Evolutionary conservation across 2,329 filamentous ascomycete species (phyloP), one percentile per base, ranked within the genome.

Genomic region (Fusarium nodosum): DNA sequence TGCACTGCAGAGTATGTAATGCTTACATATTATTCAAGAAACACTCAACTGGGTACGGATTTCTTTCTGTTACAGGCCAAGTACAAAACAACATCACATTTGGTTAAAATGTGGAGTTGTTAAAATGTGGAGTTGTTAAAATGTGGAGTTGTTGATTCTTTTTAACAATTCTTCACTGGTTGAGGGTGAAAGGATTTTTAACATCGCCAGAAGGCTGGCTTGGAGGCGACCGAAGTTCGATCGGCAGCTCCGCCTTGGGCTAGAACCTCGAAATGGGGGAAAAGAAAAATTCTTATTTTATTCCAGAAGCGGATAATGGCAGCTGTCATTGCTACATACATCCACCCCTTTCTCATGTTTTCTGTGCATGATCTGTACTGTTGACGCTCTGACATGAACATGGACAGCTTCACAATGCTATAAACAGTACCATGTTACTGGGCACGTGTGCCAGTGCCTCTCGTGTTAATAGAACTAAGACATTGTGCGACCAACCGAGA

Each of bases 141-240:
- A 34, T 42, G 50, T 67, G 64, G 58, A 54, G 59, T 50, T 48
- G 20, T 9, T 26, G 30, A 38, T 11, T 52, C 48, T 11, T 11
- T 22, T n/a, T 13, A 24, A 48, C 31, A 48, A 6, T 24, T 52
- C 22, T 53, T 66, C 24, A 61, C 52, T 67, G 57, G 47, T 31
- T 58, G 20, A 18, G 3, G 1, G 33, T 33, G 44, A 59, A 54
- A 47, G 39, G 26, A 45, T 64, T 64, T 63, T 24, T 36, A 46
- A 41, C 42, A 51, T 48, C 46, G 38, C 38, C 44, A 26, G 42
- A 42, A 55, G 60, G 64, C 56, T 68, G 60, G 64, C 56, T 68
- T 65, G 51, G 38, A 64, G 57, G 66, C 53, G 60, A 59, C 63
- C 66, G 64, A 68, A 63, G 56, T 53, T 69, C 59, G 60, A 38